Evolutionary conservation across 73 alveolate species (phyloP), one percentile per base, ranked within the genome.

Genomic region (Breviolum minutum): DNA sequence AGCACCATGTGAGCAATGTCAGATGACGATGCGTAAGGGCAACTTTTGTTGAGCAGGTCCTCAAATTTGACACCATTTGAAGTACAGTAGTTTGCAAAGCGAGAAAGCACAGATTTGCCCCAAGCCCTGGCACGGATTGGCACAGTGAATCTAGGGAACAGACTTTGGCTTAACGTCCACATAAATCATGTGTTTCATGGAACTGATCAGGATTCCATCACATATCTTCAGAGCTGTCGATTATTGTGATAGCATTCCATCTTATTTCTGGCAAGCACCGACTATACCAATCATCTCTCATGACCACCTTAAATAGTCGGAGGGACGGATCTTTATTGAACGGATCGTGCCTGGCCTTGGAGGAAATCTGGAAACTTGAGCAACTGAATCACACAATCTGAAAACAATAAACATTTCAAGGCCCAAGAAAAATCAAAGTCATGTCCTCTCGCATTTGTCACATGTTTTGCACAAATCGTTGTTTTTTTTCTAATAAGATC

Each of bases 311-410:
- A 68, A 48, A 40, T 54, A 24, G 29, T 66, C 70, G 10, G 30
- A 63, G 87, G 8, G n/a, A 63, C 96, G 96, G 96, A 71, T 90
- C 96, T 30, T 90, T 90, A 87, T 90, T 90, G 87, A 90, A 90
- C 11, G 96, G 96, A 26, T 90, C 96, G 20, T 90, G 96, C 61
- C 96, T 90, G 54, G 96, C 96, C 96, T 90, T 63, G 54, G 54
- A 40, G 54, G 54, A 40, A 40, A 40, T 40, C 54, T 40, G 54
- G 54, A 40, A 40, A 40, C 54, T 40, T 40, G 54, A 40, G 54
- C 54, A 40, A 40, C 54, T 40, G 54, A 40, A 40, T 40, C 54
- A 40, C 54, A 40, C 54, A 40, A 40, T 40, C 54, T 40, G 54
- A 40, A 40, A 40, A 40, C 54, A 40, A 40, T 40, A 40, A 40